phyloP scores from a whole-genome alignment of 176 grass and related monocot genomes.

The Bonia amplexicaulis region DNA sequence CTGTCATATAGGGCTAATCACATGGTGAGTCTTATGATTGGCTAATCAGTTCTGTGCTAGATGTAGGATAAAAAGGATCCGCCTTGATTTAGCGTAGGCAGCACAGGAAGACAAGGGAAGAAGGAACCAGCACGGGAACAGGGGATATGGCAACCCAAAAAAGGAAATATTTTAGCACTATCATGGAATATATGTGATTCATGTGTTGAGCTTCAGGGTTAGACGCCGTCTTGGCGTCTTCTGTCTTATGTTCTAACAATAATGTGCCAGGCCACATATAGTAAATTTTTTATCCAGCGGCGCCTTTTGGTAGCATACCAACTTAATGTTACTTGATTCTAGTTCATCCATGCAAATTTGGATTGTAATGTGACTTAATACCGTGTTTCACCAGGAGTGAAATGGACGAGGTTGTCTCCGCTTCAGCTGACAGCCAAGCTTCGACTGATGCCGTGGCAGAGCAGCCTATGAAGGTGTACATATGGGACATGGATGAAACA shows the following conservation, averaged over 20 bases:
- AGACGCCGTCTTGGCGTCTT: too few species aligned
- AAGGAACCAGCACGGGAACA: background rate
- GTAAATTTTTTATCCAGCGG: background rate
- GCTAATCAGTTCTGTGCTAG: background rate
- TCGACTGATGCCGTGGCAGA: background rate
- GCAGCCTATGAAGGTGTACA: constrained; percentile 48
- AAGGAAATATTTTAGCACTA: background rate
- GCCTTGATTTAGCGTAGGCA: background rate
- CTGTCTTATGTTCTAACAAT: background rate
- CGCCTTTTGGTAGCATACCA: background rate
- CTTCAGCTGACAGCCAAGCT: background rate
- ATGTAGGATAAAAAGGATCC: background rate
- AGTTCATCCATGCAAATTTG: background rate
- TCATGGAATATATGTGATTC: background rate
- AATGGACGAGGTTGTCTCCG: constrained; percentile 23
- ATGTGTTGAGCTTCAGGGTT: background rate
- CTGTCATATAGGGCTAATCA: background rate
- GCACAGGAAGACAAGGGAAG: background rate
- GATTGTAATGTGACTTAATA: background rate
- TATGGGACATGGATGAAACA: constrained; percentile 98
- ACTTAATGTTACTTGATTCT: background rate
- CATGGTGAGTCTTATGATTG: background rate
- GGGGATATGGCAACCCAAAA: background rate
- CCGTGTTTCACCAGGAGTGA: background rate
- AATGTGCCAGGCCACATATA: background rate